Base-by-base conservation (phyloP, 2,329 filamentous ascomycete species). In the Beauveria australis region DNA sequence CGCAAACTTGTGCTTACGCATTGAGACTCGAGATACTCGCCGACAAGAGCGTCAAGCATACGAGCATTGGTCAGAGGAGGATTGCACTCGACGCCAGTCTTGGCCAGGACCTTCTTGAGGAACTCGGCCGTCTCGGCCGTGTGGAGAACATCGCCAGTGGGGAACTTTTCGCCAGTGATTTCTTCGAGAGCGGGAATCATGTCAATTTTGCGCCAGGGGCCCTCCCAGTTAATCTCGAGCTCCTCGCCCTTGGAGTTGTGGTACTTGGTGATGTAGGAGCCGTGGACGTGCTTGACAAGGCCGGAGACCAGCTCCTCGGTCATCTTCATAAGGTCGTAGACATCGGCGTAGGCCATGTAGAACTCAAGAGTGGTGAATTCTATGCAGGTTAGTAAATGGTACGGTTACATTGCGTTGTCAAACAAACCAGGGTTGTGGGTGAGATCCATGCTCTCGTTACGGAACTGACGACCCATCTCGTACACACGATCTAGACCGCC, bases 361-460 rank as follows among this genome's bases (percentile, higher is more conserved):
- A 97, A 97, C 75, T 99, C 94, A 74, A 91, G 91, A 28, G 91
- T 96, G 48, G 94, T 99, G 79, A 99, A 99, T 74, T 99, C 94
- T 44, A 90, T 4, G 16, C 9, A 24, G 3, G 43, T 69, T 51
- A 66, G 65, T 52, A 19, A 5, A 44, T 37, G 1, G 4, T 24
- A 24, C 18, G 6, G 24, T 18, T 5, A 5, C 7, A 7, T 1
- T 3, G 47, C 12, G 4, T 22, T 7, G 26, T 46, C 7, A 2
- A 26, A 66, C 69, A 4, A 62, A 71, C 70, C 70, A 60, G 74
- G 94, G 80, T 97, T 99, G 81, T 99, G 94, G 8, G 94, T 99
- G 53, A 77, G 69, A 67, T 77, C 75, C 62, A 75, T 73, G 67
- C 89, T 88, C 75, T 96, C 92, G 71, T 99, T 99, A 69, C 94